Conservation (phyloP, 306 rosid species). For the Geum urbanum region DNA sequence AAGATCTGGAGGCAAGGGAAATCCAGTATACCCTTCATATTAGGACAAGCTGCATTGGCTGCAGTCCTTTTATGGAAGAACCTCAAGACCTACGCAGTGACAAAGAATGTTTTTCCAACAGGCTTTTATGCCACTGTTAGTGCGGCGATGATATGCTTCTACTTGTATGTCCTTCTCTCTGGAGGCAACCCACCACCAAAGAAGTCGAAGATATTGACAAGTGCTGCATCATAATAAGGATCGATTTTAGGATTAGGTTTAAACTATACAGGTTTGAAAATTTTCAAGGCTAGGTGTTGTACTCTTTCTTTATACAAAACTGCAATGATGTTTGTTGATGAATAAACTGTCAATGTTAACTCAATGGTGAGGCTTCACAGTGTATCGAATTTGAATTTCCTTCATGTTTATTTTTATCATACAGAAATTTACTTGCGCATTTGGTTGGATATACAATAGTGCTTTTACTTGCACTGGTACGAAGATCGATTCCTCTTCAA, state of each 20-base stretch:
- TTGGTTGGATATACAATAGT: no score
- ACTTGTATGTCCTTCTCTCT: slow-evolving; percentile 57
- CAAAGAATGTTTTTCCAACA: slow-evolving; percentile 66
- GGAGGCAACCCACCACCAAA: slow-evolving; percentile 98
- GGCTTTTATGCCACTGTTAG: slow-evolving; percentile 61
- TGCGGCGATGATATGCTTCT: slow-evolving; percentile 93
- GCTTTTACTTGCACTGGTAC: no score
- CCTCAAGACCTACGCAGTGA: slow-evolving; percentile 63
- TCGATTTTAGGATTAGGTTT: slow-evolving; percentile 17
- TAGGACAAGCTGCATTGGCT: slow-evolving; percentile 78
- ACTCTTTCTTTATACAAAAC: slow-evolving; percentile 10
- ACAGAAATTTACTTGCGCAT: no score
- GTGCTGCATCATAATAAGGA: slow-evolving; percentile 39
- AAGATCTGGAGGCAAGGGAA: slow-evolving; percentile 96
- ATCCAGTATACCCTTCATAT: slow-evolving; percentile 75
- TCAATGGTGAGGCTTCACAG: neutral
- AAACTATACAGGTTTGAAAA: neutral
- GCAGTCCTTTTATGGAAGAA: slow-evolving; percentile 75
- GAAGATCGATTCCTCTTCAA: no score
- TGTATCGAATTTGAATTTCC: neutral
- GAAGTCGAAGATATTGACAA: slow-evolving; percentile 65
- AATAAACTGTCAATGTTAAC: slow-evolving; percentile 2
- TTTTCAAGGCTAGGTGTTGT: slow-evolving; percentile 19
- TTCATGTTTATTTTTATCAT: neutral
- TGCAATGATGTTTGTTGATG: slow-evolving; percentile 1